Base-by-base conservation (phyloP, 345 rosid genomes). In the Arabidopsis arenosa region DNA sequence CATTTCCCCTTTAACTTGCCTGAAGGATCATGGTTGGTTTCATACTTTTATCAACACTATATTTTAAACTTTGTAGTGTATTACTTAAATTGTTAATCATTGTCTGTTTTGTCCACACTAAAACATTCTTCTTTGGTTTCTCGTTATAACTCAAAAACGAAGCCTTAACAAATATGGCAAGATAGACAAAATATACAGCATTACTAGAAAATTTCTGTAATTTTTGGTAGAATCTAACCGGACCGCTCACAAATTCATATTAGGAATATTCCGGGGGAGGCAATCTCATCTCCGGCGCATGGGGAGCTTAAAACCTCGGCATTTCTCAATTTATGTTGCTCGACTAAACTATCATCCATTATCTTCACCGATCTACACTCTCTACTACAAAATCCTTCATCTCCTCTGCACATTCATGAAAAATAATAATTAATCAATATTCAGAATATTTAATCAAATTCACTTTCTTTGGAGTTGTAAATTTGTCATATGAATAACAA, bases 301-400 rank as follows among this genome's bases (percentile, higher is more conserved):
- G 83, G 77, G 2, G 86, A 82, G 45, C n/a, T 79, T 55, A 88
- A 72, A 62, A 79, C 69, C 74, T 84, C 81, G 4, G 74, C 81
- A 28, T 72, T 75, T 66, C 77, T 80, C 69, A 28, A 37, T 11
- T 69, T 70, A 63, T 85, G 81, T 80, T 71, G 82, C 67, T 80
- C 90, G 35, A 81, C 80, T 5, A 79, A 23, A 55, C 84, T 88
- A 37, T 93, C 94, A 39, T 71, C 80, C 83, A 68, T 79, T 62
- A 91, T 87, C 18, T 80, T 90, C 41, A 75, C 75, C 7, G 92
- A 86, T 45, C 97, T 79, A 75, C 98, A 93, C 73, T 87, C 97
- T 14, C 35, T 17, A 81, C 96, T 93, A 58, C 94, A 93, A 68
- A 86, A 91, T 5, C 83, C 97, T 62, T 84, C 83, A 70, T 91